Conservation (phyloP, 768 basidiomycete species). For the Boletus coccyginus region DNA sequence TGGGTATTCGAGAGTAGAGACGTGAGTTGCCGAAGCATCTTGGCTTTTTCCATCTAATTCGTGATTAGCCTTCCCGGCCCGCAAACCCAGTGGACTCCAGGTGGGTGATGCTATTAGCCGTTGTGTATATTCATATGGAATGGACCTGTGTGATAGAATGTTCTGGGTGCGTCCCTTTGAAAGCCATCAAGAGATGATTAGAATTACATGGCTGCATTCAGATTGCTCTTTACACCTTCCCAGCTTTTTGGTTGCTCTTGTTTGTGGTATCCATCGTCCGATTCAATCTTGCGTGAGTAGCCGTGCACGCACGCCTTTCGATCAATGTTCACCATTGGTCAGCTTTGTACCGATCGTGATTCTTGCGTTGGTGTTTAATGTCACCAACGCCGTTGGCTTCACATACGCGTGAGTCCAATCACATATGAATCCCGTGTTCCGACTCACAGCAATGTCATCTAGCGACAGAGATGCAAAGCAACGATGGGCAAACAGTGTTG, state of each 20-base stretch:
- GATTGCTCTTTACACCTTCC: slow-evolving; percentile 90
- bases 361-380: slow-evolving; percentile 93
- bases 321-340: slow-evolving; percentile 11
- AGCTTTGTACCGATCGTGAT: slow-evolving; percentile 95
- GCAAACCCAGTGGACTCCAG: slow-evolving; percentile 86
- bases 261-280: slow-evolving; percentile 88
- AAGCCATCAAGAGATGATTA: slow-evolving; percentile 7
- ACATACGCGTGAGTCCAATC: slow-evolving; percentile 76
- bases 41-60: slow-evolving; percentile 9
- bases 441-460: slow-evolving; percentile 12
- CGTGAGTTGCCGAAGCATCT: slow-evolving; percentile 45
- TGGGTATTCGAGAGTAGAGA: slow-evolving; percentile 99
- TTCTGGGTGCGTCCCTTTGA: slow-evolving; percentile 67
- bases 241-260: slow-evolving; percentile 82
- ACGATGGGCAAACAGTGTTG: slow-evolving; percentile 79
- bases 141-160: slow-evolving; percentile 55
- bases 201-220: slow-evolving; percentile 30
- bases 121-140: slow-evolving; percentile 6
- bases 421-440: neutral
- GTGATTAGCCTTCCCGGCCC: slow-evolving; percentile 73
- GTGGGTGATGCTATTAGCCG: slow-evolving; percentile 41
- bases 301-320: neutral
- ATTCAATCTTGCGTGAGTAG: slow-evolving; percentile 78
- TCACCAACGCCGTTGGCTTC: slow-evolving; percentile 94
- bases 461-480: slow-evolving; percentile 93